Conservation (phyloP, 306 rosid species). For the Lupinus albus region DNA sequence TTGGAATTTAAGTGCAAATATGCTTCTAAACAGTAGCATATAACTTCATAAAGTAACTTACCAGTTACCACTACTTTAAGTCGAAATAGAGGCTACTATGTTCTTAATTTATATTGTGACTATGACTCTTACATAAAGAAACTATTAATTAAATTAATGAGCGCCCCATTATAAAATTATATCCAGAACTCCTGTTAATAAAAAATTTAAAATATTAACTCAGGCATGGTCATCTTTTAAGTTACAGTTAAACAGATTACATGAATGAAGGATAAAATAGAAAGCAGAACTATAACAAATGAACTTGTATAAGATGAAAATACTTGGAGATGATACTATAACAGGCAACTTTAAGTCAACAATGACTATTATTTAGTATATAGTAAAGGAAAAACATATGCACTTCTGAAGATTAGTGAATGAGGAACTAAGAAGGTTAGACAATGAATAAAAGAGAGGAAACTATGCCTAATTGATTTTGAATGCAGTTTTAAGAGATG, state of each 20-base stretch:
- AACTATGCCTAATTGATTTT: background rate
- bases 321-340: background rate
- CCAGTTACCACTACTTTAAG: background rate
- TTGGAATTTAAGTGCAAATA: background rate
- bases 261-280: background rate
- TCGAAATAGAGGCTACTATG: background rate
- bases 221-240: background rate
- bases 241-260: background rate
- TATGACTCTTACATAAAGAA: too few species aligned
- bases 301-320: background rate
- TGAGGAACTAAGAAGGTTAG: background rate
- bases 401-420: background rate
- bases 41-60: background rate
- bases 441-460: background rate
- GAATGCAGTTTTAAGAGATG: constrained; percentile 7
- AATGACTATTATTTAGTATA: background rate
- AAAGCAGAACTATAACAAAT: background rate
- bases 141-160: too few species aligned
- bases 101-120: too few species aligned
- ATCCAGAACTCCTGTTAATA: background rate
- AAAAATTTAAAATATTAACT: background rate
- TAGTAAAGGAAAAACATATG: constrained; percentile 4
- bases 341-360: constrained; percentile 14
- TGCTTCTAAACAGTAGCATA: background rate
- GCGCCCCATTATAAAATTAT: background rate